phyloP scores from a whole-genome alignment of 176 grass and related monocot genomes.

The Lolium rigidum region DNA sequence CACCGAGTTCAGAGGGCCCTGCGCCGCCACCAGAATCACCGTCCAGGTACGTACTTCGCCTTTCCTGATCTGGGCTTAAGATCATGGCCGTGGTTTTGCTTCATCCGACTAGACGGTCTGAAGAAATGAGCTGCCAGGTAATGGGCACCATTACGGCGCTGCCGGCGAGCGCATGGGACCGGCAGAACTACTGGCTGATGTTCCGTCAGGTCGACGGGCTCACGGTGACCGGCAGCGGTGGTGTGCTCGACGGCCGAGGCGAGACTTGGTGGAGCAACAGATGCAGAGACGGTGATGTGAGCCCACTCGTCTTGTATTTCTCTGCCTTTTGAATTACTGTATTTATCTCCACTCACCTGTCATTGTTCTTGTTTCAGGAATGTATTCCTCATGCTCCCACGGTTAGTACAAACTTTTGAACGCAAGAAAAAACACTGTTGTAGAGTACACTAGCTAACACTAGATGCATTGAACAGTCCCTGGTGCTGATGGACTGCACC shows the following conservation, averaged over 20 bases:
- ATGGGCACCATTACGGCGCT: constrained; percentile 45
- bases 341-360: neutral
- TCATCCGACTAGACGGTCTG: neutral
- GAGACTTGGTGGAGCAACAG: constrained; percentile 33
- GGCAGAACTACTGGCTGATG: constrained; percentile 32
- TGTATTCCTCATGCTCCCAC: constrained; percentile 32
- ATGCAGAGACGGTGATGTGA: constrained; percentile 16
- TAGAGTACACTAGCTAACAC: no score
- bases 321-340: no score
- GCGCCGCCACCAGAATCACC: constrained; percentile 41
- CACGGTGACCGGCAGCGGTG: constrained; percentile 44
- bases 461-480: neutral
- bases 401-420: constrained; percentile 19
- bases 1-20: constrained; percentile 48
- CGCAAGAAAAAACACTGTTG: no score
- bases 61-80: neutral
- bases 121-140: neutral
- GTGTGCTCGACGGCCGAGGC: constrained; percentile 42
- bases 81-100: neutral
- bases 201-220: constrained; percentile 47
- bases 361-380: neutral
- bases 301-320: neutral
- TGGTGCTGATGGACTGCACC: constrained; percentile 30
- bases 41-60: constrained; percentile 38
- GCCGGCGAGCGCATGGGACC: constrained; percentile 36